phyloP scores from a whole-genome alignment of 169 alveolate genomes.

The Fabrea salina region DNA sequence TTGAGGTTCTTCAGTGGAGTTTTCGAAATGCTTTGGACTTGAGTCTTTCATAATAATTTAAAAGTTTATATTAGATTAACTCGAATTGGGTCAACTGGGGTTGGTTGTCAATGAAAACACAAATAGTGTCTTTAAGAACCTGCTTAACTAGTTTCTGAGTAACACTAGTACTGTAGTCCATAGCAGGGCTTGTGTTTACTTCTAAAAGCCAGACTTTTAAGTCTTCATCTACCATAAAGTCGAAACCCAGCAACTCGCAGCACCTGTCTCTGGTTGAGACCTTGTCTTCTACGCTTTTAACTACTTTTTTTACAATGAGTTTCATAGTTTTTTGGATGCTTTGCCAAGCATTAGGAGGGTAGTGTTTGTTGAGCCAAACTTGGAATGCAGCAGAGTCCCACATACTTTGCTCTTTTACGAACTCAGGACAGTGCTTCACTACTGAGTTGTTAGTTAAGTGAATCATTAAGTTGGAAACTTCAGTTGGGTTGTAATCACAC shows the following conservation, averaged over 20 bases:
- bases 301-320: conserved; percentile 60
- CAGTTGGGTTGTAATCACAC: conserved; percentile 37
- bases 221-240: conserved; percentile 85
- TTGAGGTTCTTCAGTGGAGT: too few species aligned
- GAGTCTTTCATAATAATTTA: too few species aligned
- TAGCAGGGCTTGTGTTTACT: conserved; percentile 84
- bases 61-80: too few species aligned
- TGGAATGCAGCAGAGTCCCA: conserved; percentile 27
- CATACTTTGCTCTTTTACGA: conserved; percentile 7
- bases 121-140: conserved; percentile 13
- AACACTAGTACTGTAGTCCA: conserved; percentile 75
- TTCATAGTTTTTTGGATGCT: conserved; percentile 58
- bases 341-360: conserved; percentile 63
- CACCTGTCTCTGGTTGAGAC: conserved; percentile 57
- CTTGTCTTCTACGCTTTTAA: conserved; percentile 73
- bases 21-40: too few species aligned
- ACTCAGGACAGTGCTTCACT: conserved; percentile 42
- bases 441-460: conserved; percentile 66
- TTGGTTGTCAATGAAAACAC: conserved; percentile 35
- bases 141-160: conserved; percentile 31
- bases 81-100: too few species aligned
- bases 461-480: conserved; percentile 35
- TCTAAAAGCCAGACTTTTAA: conserved; percentile 84
- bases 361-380: background rate
- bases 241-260: conserved; percentile 83